phyloP scores from a whole-genome alignment of 1,284 basidiomycete species.

The Exsudoporus floridanus region DNA sequence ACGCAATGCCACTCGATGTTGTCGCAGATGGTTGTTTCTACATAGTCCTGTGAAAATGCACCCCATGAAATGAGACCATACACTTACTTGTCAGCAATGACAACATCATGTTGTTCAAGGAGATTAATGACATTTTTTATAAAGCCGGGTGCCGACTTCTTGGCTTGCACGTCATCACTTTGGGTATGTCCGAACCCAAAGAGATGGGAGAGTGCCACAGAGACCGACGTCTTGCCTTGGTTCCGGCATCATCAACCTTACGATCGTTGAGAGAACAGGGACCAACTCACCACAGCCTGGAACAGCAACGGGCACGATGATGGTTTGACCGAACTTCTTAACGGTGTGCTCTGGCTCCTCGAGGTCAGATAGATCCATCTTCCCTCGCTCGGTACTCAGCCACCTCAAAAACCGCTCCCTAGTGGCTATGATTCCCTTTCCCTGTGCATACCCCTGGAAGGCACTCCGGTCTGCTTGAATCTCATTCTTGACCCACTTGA shows the following conservation, averaged over 20 bases:
- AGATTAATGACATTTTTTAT: constrained; percentile 70
- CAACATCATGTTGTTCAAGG: constrained; percentile 67
- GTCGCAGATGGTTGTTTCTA: constrained; percentile 85
- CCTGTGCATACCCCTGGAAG: constrained; percentile 69
- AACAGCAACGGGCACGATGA: constrained; percentile 87
- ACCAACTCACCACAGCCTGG: constrained; percentile 81
- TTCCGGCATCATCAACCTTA: background rate
- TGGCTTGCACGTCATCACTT: constrained; percentile 84
- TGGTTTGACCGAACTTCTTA: constrained; percentile 66
- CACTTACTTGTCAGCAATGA: constrained; percentile 85
- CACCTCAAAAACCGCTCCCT: constrained; percentile 80
- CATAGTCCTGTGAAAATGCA: background rate
- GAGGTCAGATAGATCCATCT: constrained; percentile 34
- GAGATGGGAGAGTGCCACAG: constrained; percentile 75
- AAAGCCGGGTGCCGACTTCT: constrained; percentile 79
- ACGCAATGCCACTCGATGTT: constrained; percentile 73
- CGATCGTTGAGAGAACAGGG: background rate
- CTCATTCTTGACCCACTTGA: constrained; percentile 69
- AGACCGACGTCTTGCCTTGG: constrained; percentile 85
- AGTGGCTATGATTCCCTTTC: constrained; percentile 82
- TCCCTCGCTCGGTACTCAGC: constrained; percentile 51
- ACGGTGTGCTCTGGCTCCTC: constrained; percentile 21
- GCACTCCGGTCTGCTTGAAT: constrained; percentile 60
- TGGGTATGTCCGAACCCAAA: constrained; percentile 89
- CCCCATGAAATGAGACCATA: background rate